Evolutionary conservation across 73 alveolate species (phyloP).

Genomic region (Paramecium sonneborni): DNA sequence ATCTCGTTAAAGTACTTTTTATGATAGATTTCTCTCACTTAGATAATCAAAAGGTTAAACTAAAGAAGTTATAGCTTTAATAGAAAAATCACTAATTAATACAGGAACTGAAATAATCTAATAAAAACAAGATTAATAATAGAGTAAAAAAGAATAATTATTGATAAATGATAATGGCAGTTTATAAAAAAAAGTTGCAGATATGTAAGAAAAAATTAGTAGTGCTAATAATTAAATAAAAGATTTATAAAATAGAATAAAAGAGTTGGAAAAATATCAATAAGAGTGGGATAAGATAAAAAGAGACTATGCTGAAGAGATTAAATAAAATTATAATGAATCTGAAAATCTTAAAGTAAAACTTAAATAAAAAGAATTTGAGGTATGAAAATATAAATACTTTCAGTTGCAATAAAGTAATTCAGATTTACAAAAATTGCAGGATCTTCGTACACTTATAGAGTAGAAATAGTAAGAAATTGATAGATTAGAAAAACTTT

Average conservation of each 20-base stretch:
- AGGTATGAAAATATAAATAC: neutral
- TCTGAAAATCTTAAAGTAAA: neutral
- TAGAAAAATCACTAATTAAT: constrained; percentile 11
- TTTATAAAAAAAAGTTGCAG: constrained; percentile 18
- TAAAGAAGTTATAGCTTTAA: neutral
- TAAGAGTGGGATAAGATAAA: constrained; percentile 51
- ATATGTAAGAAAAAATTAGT: neutral
- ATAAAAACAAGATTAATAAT: neutral
- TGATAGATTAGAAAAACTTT: neutral
- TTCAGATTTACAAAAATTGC: neutral
- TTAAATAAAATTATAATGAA: constrained; percentile 20
- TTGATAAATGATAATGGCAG: neutral
- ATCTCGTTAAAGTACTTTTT: neutral
- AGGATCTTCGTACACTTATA: neutral
- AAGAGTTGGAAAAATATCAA: neutral
- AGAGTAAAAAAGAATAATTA: neutral
- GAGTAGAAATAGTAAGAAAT: constrained; percentile 35
- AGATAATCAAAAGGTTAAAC: neutral
- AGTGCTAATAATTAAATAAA: neutral
- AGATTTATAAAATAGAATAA: neutral
- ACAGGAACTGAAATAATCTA: neutral
- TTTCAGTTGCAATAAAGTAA: neutral
- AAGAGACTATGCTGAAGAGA: constrained; percentile 44
- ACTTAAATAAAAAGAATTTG: neutral
- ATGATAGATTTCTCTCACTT: neutral